Evolutionary conservation across 2,329 filamentous ascomycete species (phyloP).

Genomic region (Davidsoniella neocaledoniae): DNA sequence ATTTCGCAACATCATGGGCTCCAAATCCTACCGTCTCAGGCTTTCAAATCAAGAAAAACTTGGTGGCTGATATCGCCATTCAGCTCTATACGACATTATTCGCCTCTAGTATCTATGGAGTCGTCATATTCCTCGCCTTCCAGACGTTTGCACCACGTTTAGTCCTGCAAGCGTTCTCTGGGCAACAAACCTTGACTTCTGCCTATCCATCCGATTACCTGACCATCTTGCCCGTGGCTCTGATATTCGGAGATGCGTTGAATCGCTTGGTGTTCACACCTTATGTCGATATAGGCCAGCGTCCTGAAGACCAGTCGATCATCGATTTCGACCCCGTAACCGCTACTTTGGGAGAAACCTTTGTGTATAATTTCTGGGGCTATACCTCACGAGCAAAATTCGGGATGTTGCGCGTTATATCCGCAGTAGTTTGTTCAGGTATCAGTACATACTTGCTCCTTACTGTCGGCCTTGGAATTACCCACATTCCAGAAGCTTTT

Average conservation of each 20-base stretch:
- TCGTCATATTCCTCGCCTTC: slow-evolving; percentile 54
- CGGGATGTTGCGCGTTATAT: slow-evolving; percentile 45
- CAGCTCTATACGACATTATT: slow-evolving; percentile 49
- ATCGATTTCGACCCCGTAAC: slow-evolving; percentile 44
- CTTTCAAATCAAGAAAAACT: slow-evolving; percentile 48
- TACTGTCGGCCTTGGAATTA: slow-evolving; percentile 48
- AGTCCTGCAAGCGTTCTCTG: slow-evolving; percentile 61
- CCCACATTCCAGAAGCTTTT: slow-evolving; percentile 51
- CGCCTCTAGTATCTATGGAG: slow-evolving; percentile 55
- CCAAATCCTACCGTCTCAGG: slow-evolving; percentile 19
- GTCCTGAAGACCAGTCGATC: slow-evolving; percentile 30
- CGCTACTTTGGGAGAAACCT: slow-evolving; percentile 50
- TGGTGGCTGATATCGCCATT: slow-evolving; percentile 46
- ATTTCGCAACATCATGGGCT: not conserved
- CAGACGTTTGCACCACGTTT: slow-evolving; percentile 52
- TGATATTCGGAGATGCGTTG: slow-evolving; percentile 49
- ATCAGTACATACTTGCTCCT: slow-evolving; percentile 47
- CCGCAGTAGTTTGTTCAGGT: slow-evolving; percentile 39
- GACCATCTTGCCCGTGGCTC: slow-evolving; percentile 41
- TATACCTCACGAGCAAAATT: slow-evolving; percentile 45
- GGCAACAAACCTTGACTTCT: slow-evolving; percentile 48
- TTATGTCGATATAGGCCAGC: slow-evolving; percentile 36
- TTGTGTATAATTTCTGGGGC: slow-evolving; percentile 58
- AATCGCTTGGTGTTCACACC: slow-evolving; percentile 65
- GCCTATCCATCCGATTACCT: slow-evolving; percentile 48